These are phyloP conservation scores for Penicillium aurantiogriseum DNA, from an alignment of 2,329 filamentous ascomycete genomes.

Conservation along the genomic window DNA sequence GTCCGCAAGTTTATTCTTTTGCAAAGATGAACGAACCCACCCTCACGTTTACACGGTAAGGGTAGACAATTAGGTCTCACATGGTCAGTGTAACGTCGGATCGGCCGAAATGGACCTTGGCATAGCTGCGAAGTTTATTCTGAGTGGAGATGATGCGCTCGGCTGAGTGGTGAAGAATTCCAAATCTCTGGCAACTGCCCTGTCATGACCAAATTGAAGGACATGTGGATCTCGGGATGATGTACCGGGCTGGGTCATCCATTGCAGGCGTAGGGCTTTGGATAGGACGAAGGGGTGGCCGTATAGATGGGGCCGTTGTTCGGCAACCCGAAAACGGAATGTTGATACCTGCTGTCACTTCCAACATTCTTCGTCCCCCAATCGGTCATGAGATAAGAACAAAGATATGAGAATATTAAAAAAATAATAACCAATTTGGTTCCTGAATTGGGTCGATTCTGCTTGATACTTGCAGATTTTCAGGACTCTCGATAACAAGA, in stretches of 20 bases:
- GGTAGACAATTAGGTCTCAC: slow-evolving; percentile 6
- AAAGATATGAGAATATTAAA: not conserved
- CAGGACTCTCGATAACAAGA: not conserved
- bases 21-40: slow-evolving; percentile 12
- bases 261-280: slow-evolving; percentile 3
- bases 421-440: not conserved
- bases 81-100: slow-evolving; percentile 24
- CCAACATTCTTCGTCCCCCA: slow-evolving; percentile 2
- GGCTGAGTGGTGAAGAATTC: slow-evolving; percentile 12
- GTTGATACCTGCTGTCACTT: slow-evolving; percentile 8
- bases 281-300: not conserved
- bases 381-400: not conserved
- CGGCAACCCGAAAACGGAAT: slow-evolving; percentile 24
- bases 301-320: slow-evolving; percentile 14
- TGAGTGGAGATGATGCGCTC: slow-evolving; percentile 8
- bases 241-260: slow-evolving; percentile 4
- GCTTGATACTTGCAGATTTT: not conserved
- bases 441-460: not conserved
- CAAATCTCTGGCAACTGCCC: slow-evolving; percentile 8
- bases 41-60: slow-evolving; percentile 11
- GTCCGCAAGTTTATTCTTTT: slow-evolving; percentile 4
- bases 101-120: slow-evolving; percentile 2
- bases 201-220: slow-evolving; percentile 1
- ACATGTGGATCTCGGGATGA: slow-evolving; percentile 4
- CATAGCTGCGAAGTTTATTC: slow-evolving; percentile 6